Conservation (phyloP, 768 basidiomycete species). For the Rhizopogon salebrosus region DNA sequence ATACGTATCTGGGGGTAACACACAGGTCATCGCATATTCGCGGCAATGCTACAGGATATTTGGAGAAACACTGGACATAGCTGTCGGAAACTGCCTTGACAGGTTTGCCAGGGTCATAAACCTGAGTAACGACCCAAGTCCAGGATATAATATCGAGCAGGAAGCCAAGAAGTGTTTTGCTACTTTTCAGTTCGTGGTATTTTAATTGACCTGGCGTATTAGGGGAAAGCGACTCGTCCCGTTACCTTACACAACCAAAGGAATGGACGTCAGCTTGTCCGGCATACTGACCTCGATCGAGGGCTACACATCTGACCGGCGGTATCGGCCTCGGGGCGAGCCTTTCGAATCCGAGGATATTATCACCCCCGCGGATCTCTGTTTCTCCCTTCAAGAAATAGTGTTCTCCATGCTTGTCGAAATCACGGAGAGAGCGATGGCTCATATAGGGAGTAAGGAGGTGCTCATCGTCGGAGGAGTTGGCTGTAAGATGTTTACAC, state of each 20-base stretch:
- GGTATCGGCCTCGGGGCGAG: conserved; percentile 54
- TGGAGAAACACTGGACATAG: conserved; percentile 97
- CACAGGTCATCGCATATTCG: conserved; percentile 98
- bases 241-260: conserved; percentile 94
- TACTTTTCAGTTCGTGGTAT: not conserved
- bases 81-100: conserved; percentile 98
- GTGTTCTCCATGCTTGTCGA: conserved; percentile 98
- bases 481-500: conserved; percentile 68
- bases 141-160: conserved; percentile 96
- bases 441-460: conserved; percentile 93
- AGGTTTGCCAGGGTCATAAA: conserved; percentile 94
- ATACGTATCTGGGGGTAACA: conserved; percentile 98
- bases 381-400: conserved; percentile 95
- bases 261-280: conserved; percentile 97
- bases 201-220: conserved; percentile 4
- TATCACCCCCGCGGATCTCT: conserved; percentile 93
- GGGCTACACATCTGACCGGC: conserved; percentile 80
- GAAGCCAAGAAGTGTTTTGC: conserved; percentile 75
- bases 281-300: conserved; percentile 88
- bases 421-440: conserved; percentile 99
- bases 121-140: conserved; percentile 91
- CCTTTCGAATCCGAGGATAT: conserved; percentile 50
- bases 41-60: conserved; percentile 97
- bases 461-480: conserved; percentile 98
- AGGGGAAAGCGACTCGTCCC: conserved; percentile 82